Conservation (phyloP, 1,284 basidiomycete species). For the Pisolithus thermaeus region DNA sequence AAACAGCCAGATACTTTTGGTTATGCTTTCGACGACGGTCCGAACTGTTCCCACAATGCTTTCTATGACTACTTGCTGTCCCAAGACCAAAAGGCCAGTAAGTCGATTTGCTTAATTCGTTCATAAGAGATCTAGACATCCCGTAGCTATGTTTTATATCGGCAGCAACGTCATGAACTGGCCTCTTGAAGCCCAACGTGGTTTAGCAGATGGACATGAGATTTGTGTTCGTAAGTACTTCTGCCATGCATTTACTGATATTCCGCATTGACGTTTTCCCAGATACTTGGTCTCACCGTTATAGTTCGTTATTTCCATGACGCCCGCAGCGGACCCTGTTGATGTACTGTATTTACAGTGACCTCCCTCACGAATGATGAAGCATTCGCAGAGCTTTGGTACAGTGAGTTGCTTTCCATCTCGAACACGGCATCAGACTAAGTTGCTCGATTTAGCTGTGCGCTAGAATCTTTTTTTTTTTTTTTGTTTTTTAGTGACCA, state of each 20-base stretch:
- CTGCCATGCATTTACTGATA: not conserved
- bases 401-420: constrained; percentile 39
- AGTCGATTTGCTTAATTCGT: constrained; percentile 14
- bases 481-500: rapidly evolving
- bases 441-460: constrained; percentile 16
- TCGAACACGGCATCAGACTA: not conserved
- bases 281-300: constrained; percentile 58
- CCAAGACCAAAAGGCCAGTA: constrained; percentile 66
- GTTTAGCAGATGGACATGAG: constrained; percentile 60
- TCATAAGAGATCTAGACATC: not conserved
- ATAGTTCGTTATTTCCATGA: constrained; percentile 31
- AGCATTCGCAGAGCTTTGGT: constrained; percentile 78
- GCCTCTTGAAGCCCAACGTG: constrained; percentile 65
- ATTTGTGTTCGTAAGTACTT: constrained; percentile 46
- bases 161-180: constrained; percentile 74
- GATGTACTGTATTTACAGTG: constrained; percentile 31
- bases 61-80: constrained; percentile 59
- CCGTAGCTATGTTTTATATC: constrained; percentile 65
- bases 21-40: constrained; percentile 65
- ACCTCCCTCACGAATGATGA: constrained; percentile 68
- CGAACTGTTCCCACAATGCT: constrained; percentile 63
- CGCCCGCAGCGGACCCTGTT: not conserved
- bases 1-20: constrained; percentile 55
- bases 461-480: not conserved
- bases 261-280: constrained; percentile 2